Conservation (phyloP, 1,284 basidiomycete species). For the Pseudozyma pruni region DNA sequence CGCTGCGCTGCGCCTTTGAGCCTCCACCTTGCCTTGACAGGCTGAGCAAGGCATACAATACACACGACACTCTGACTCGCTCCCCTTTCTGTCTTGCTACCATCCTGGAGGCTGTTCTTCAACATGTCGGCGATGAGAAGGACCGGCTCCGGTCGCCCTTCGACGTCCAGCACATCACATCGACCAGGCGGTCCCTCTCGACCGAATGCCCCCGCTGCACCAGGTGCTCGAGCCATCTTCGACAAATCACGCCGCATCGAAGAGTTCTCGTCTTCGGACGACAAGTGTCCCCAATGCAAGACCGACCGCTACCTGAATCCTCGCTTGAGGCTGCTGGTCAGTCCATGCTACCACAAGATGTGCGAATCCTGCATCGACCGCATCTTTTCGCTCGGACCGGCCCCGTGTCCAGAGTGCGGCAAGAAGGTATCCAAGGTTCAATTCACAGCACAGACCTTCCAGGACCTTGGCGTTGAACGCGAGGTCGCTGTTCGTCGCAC, state of each 20-base stretch:
- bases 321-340: conserved; percentile 90
- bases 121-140: conserved; percentile 35
- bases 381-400: conserved; percentile 93
- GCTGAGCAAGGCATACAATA: too few species aligned
- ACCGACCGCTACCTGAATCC: conserved; percentile 96
- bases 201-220: conserved; percentile 15
- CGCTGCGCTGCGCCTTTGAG: not conserved
- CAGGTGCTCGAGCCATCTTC: conserved; percentile 41
- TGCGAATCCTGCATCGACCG: conserved; percentile 83
- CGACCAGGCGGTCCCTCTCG: conserved; percentile 39
- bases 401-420: conserved; percentile 92
- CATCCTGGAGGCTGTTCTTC: not conserved
- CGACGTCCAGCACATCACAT: conserved; percentile 8
- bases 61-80: not conserved
- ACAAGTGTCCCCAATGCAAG: conserved; percentile 96
- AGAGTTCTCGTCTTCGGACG: conserved; percentile 69
- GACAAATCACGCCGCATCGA: conserved; percentile 58
- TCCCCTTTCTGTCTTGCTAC: not conserved
- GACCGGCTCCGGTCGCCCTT: conserved; percentile 21
- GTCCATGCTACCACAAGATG: conserved; percentile 98
- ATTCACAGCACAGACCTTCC: conserved; percentile 95
- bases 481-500: conserved; percentile 89
- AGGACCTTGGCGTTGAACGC: conserved; percentile 94
- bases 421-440: conserved; percentile 90
- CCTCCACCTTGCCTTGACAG: too few species aligned